phyloP scores from a whole-genome alignment of 805 yeast species.

The Millerozyma acaciae region DNA sequence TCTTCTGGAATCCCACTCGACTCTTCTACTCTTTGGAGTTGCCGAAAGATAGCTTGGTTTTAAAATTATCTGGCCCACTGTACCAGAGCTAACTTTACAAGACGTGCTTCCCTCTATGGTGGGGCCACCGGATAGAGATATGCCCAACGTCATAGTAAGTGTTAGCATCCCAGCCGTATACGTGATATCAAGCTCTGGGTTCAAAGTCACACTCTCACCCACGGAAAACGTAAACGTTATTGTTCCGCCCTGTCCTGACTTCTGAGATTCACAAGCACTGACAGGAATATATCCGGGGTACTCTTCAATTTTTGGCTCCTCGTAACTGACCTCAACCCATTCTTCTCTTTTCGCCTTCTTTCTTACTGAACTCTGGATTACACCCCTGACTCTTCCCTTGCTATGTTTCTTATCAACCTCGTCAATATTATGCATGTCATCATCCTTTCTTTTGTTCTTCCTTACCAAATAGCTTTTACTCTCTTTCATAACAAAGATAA shows the following conservation, averaged over 20 bases:
- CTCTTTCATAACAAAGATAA: conserved; percentile 3
- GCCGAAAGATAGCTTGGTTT: conserved; percentile 14
- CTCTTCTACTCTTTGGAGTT: conserved; percentile 10
- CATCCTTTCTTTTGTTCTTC: neutral
- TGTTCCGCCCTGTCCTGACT: conserved; percentile 12
- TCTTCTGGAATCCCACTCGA: conserved; percentile 9
- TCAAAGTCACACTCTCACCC: neutral
- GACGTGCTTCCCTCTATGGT: conserved; percentile 9
- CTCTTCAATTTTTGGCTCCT: conserved; percentile 3
- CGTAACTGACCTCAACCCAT: conserved; percentile 12
- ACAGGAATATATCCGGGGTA: conserved; percentile 16
- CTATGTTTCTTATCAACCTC: neutral
- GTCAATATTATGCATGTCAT: conserved; percentile 5
- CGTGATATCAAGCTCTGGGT: conserved; percentile 1
- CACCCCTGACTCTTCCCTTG: neutral
- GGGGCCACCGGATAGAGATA: neutral
- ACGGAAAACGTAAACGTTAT: conserved; percentile 9
- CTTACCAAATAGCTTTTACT: conserved; percentile 2
- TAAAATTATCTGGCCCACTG: conserved; percentile 17
- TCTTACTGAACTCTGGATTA: neutral
- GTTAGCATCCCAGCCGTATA: conserved; percentile 4
- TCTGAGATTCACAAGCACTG: conserved; percentile 15
- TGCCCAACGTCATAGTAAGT: conserved; percentile 3
- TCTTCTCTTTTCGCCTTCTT: conserved; percentile 1
- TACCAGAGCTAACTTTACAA: conserved; percentile 14